These are phyloP conservation scores for Aspergillus cavernicola DNA, from an alignment of 495 filamentous ascomycete genomes.

Conservation along the genomic window DNA sequence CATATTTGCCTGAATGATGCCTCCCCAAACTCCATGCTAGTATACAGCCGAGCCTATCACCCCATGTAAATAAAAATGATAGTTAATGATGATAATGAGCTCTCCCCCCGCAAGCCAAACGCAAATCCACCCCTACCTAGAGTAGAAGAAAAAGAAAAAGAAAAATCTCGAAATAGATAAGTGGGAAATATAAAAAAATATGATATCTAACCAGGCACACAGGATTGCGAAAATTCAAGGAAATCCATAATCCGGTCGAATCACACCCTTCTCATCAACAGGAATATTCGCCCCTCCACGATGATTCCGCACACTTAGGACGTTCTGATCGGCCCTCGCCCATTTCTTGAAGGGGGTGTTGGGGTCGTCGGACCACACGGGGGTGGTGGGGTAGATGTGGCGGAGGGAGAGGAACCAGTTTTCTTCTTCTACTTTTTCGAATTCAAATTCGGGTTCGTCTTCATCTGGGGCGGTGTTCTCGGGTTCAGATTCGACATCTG, in stretches of 20 bases:
- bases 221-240: no score
- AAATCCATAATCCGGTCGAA: conserved; percentile 16
- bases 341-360: conserved; percentile 44
- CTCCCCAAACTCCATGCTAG: background rate
- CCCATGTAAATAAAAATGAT: no score
- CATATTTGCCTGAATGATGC: no score
- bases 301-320: conserved; percentile 23
- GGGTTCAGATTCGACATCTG: background rate
- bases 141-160: no score
- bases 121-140: no score
- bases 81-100: no score
- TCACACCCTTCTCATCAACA: conserved; percentile 35
- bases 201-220: no score
- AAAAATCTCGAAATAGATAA: no score
- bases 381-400: conserved; percentile 20
- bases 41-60: no score
- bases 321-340: conserved; percentile 36
- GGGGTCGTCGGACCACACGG: conserved; percentile 32
- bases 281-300: conserved; percentile 27
- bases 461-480: background rate
- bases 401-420: conserved; percentile 38
- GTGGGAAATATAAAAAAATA: no score
- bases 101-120: background rate
- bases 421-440: conserved; percentile 9
- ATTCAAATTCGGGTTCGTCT: background rate